These are phyloP conservation scores for Tylopilus sp. DNA, from an alignment of 768 basidiomycete genomes.

Conservation along the genomic window DNA sequence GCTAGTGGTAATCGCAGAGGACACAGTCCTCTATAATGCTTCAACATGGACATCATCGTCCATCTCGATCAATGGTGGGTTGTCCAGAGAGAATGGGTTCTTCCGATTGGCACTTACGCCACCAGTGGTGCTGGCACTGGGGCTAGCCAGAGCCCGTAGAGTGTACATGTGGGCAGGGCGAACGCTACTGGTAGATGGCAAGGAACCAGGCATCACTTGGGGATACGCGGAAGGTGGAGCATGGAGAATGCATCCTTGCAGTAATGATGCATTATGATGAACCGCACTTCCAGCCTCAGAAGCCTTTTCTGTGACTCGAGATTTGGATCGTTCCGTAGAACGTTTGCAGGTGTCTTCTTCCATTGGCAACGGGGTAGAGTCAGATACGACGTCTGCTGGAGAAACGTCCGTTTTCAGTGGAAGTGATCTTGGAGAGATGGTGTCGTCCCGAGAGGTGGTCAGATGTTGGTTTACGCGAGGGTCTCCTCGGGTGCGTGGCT, in stretches of 20 bases:
- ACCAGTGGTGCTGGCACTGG: not conserved
- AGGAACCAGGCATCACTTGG: slow-evolving; percentile 26
- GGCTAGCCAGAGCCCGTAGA: not conserved
- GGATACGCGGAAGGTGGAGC: slow-evolving; percentile 26
- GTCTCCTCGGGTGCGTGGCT: no score
- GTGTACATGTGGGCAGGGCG: no score
- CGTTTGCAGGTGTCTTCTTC: not conserved
- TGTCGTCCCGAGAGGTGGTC: slow-evolving; percentile 1
- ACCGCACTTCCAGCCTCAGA: not conserved
- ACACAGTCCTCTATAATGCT: not conserved
- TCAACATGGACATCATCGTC: not conserved
- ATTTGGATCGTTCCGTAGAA: not conserved
- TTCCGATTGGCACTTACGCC: not conserved
- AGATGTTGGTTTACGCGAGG: not conserved
- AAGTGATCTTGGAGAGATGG: not conserved
- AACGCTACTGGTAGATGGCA: slow-evolving; percentile 4
- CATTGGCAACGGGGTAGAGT: not conserved
- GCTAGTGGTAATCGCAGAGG: no score
- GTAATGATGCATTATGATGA: not conserved
- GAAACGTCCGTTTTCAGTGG: not conserved
- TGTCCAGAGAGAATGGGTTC: slow-evolving; percentile 3
- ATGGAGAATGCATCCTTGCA: slow-evolving; percentile 11
- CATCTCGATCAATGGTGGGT: slow-evolving; percentile 2
- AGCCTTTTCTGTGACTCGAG: not conserved
- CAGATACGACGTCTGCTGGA: not conserved